A percentile compares a stretch with the other conserved stretches of the same genome.
These are phyloP conservation scores for Allantophomopsis cytisporea DNA, from an alignment of 2,329 filamentous ascomycete species.

Conservation along the genomic window DNA sequence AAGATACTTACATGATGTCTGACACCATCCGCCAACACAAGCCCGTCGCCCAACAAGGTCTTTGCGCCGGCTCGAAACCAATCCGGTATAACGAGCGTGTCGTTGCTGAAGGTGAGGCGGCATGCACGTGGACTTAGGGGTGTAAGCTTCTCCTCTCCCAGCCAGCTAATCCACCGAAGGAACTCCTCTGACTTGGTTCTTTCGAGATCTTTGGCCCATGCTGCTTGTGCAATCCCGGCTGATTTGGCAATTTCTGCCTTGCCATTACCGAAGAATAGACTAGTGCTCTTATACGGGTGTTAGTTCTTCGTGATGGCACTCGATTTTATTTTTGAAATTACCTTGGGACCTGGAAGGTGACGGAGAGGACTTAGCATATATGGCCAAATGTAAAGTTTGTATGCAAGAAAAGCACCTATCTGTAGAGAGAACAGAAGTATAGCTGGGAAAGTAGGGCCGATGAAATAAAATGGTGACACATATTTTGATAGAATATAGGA, in stretches of 20 bases:
- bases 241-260: background rate
- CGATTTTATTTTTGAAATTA: background rate
- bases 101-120: background rate
- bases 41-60: slow-evolving; percentile 1
- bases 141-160: slow-evolving; percentile 1
- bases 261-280: slow-evolving; percentile 1
- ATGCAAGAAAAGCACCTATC: background rate
- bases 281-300: background rate
- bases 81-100: background rate
- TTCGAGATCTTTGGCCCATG: slow-evolving; percentile 1
- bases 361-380: slow-evolving; percentile 2
- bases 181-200: background rate
- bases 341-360: slow-evolving; percentile 1
- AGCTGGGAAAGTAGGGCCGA: too few species aligned
- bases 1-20: background rate
- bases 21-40: background rate
- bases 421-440: too few species aligned
- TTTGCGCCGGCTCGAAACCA: slow-evolving; percentile 2
- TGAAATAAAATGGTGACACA: too few species aligned
- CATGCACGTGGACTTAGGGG: slow-evolving; percentile 1
- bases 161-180: background rate
- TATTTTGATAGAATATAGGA: too few species aligned
- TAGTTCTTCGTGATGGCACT: background rate
- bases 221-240: background rate
- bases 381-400: slow-evolving; percentile 1